Conservation (phyloP, 192 early-diverging fungal species). For the Oehlia diaphana region DNA sequence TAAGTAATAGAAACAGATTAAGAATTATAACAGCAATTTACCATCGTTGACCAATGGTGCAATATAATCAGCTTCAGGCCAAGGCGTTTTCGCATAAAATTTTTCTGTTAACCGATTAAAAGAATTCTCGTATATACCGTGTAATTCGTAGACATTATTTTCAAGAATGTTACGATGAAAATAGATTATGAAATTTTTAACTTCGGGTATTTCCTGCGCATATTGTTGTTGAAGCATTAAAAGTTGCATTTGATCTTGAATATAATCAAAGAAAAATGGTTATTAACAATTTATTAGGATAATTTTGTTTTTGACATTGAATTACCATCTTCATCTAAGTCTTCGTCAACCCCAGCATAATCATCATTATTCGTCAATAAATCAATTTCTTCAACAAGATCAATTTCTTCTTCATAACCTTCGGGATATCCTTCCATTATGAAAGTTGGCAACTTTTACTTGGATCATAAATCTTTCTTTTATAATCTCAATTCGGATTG, state of each 20-base stretch:
- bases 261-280: neutral
- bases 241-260: slow-evolving; percentile 22
- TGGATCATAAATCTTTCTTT: too few relatives aligned
- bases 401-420: slow-evolving; percentile 23
- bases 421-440: neutral
- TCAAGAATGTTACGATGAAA: slow-evolving; percentile 79
- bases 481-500: too few relatives aligned
- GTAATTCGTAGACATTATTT: slow-evolving; percentile 82
- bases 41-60: slow-evolving; percentile 82
- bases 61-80: slow-evolving; percentile 87
- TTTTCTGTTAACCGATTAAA: slow-evolving; percentile 92
- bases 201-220: slow-evolving; percentile 72
- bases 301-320: slow-evolving; percentile 1
- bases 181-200: slow-evolving; percentile 78
- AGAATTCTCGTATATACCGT: slow-evolving; percentile 84
- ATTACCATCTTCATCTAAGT: slow-evolving; percentile 42
- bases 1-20: neutral
- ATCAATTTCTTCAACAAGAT: slow-evolving; percentile 8
- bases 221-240: slow-evolving; percentile 36
- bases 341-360: slow-evolving; percentile 46
- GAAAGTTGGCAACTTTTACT: too few relatives aligned
- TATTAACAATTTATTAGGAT: neutral
- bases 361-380: slow-evolving; percentile 5
- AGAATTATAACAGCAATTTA: slow-evolving; percentile 32
- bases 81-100: slow-evolving; percentile 83